Conservation (phyloP, 2,329 filamentous ascomycete species). For the Sclerotinia nivalis region DNA sequence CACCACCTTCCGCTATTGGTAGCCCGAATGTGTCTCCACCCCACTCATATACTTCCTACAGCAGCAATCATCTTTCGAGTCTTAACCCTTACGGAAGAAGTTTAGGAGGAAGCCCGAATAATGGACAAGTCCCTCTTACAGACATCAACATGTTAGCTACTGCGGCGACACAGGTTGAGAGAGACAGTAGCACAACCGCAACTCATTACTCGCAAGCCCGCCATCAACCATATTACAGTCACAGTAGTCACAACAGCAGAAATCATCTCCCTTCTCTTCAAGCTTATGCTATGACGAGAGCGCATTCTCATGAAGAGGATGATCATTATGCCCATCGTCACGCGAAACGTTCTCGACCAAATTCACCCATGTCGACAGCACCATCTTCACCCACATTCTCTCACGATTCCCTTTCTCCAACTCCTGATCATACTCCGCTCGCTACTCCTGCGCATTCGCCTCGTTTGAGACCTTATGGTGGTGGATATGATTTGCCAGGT, state of each 20-base stretch:
- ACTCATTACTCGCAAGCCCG: slow-evolving; percentile 43
- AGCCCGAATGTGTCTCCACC: slow-evolving; percentile 98
- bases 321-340: slow-evolving; percentile 73
- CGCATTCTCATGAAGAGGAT: slow-evolving; percentile 79
- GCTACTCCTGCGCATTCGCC: slow-evolving; percentile 95
- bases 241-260: slow-evolving; percentile 49
- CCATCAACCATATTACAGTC: slow-evolving; percentile 56
- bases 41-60: slow-evolving; percentile 79
- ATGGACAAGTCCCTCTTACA: slow-evolving; percentile 31
- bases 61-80: slow-evolving; percentile 49
- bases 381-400: slow-evolving; percentile 96
- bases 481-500: slow-evolving; percentile 79
- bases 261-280: slow-evolving; percentile 56
- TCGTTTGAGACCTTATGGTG: slow-evolving; percentile 71
- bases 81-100: slow-evolving; percentile 54
- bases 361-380: slow-evolving; percentile 92
- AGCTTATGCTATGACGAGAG: slow-evolving; percentile 91
- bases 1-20: slow-evolving; percentile 78
- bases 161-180: slow-evolving; percentile 62
- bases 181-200: slow-evolving; percentile 47
- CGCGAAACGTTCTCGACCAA: slow-evolving; percentile 86
- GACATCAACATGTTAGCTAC: slow-evolving; percentile 63
- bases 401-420: slow-evolving; percentile 91
- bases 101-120: slow-evolving; percentile 46
- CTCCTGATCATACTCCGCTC: slow-evolving; percentile 96